A percentile compares a stretch with the other conserved stretches of the same genome.
Conservation (phyloP, 768 basidiomycete species). For the Trametes gibbosa region DNA sequence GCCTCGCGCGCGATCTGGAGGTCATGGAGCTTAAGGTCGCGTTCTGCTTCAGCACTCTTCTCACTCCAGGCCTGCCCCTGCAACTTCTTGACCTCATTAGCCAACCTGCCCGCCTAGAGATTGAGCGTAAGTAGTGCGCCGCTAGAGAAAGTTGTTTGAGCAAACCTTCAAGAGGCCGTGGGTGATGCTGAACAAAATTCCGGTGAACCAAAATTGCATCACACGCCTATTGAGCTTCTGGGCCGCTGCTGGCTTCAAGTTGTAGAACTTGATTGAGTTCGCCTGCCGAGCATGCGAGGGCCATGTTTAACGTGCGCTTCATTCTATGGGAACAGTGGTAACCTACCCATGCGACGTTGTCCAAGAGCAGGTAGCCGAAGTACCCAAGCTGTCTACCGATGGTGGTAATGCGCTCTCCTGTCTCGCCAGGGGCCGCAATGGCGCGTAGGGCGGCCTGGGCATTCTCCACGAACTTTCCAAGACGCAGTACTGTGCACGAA, state of each 20-base stretch:
- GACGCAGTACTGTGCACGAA: constrained; percentile 66
- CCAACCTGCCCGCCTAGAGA: constrained; percentile 55
- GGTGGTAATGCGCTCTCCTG: constrained; percentile 72
- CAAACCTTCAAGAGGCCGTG: constrained; percentile 68
- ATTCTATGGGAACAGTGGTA: not conserved
- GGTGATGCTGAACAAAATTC: constrained; percentile 76
- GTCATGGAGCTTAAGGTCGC: constrained; percentile 61
- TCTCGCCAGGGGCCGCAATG: constrained; percentile 48
- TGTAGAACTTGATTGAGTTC: constrained; percentile 63
- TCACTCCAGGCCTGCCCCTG: constrained; percentile 48
- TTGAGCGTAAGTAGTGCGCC: not conserved
- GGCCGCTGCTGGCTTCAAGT: constrained; percentile 56
- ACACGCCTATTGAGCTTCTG: constrained; percentile 61
- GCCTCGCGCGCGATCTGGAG: constrained; percentile 60
- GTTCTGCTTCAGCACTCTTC: constrained; percentile 65
- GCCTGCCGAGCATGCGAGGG: constrained; percentile 41
- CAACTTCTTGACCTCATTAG: constrained; percentile 56
- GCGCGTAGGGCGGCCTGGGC: constrained; percentile 85
- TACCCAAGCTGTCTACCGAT: constrained; percentile 85
- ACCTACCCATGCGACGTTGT: constrained; percentile 83
- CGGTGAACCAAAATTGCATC: constrained; percentile 85
- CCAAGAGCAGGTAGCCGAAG: constrained; percentile 82
- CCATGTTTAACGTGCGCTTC: no score
- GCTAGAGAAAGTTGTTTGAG: not conserved
- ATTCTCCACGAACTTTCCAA: constrained; percentile 94